A percentile compares a stretch with the other conserved stretches of the same genome.
Conservation (phyloP, 1,139 yeast genomes). For the Scheffersomyces insectosa region DNA sequence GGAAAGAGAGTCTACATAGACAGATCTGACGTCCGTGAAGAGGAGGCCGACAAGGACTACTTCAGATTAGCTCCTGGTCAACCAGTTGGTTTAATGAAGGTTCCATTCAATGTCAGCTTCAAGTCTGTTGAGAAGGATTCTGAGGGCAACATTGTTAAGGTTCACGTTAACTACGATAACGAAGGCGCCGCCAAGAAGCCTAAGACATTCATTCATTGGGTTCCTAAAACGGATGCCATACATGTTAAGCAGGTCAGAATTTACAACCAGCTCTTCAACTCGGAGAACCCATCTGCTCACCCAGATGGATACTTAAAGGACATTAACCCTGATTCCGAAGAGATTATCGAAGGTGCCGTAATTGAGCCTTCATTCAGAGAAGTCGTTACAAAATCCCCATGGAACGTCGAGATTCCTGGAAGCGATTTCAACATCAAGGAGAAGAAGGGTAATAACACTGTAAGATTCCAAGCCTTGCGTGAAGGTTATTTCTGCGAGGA, state of each 20-base stretch:
- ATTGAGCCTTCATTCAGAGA: constrained; percentile 79
- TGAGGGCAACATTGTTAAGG: constrained; percentile 62
- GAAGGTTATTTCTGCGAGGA: constrained; percentile 96
- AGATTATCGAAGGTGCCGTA: constrained; percentile 61
- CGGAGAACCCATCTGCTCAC: constrained; percentile 87
- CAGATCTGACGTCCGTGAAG: constrained; percentile 80
- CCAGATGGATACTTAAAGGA: constrained; percentile 89
- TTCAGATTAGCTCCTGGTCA: constrained; percentile 93
- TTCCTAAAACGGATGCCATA: constrained; percentile 66
- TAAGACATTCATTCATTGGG: constrained; percentile 97
- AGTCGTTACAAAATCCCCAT: constrained; percentile 69
- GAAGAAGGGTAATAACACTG: constrained; percentile 67
- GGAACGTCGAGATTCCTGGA: constrained; percentile 66
- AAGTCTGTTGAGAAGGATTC: constrained; percentile 64
- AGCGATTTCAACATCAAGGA: constrained; percentile 74
- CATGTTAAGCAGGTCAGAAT: constrained; percentile 76
- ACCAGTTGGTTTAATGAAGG: constrained; percentile 94
- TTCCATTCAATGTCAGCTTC: constrained; percentile 80
- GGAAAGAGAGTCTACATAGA: constrained; percentile 80
- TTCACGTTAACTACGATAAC: constrained; percentile 80
- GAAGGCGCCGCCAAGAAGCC: constrained; percentile 63
- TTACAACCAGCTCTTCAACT: constrained; percentile 83
- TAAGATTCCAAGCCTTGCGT: constrained; percentile 96
- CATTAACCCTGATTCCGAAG: constrained; percentile 78
- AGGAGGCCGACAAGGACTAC: constrained; percentile 53